Percentiles rank a stretch among this genome's conserved stretches.
Evolutionary conservation across 2,329 filamentous ascomycete species (phyloP).

Genomic region (Pseudomassariella vexata): DNA sequence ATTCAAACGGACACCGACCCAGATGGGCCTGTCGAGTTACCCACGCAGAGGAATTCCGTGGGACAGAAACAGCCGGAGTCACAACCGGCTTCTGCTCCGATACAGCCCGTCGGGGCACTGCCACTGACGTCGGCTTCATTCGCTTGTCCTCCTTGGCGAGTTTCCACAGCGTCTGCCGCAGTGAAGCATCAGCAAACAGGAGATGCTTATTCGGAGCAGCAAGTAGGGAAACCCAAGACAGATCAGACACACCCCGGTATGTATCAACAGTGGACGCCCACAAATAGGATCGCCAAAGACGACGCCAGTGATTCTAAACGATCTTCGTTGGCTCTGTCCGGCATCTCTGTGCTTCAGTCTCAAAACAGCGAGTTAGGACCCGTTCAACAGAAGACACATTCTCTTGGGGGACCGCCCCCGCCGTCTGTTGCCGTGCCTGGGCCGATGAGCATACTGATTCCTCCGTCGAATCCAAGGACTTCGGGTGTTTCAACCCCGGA

Average conservation of each 20-base stretch:
- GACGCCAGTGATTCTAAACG: conserved; percentile 7
- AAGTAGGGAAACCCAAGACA: conserved; percentile 3
- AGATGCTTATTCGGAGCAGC: neutral
- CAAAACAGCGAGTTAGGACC: conserved; percentile 20
- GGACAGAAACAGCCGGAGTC: conserved; percentile 11
- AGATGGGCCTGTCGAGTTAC: conserved; percentile 15
- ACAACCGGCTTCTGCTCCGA: conserved; percentile 2
- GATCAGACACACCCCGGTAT: neutral
- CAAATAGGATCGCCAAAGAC: conserved; percentile 5
- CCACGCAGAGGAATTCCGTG: conserved; percentile 13
- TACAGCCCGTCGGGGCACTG: conserved; percentile 14
- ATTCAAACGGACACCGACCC: conserved; percentile 11
- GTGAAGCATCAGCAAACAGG: neutral
- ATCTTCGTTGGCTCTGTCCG: conserved; percentile 11
- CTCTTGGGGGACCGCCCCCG: conserved; percentile 7
- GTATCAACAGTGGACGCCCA: conserved; percentile 16
- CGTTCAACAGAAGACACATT: conserved; percentile 13
- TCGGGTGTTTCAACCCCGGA: too few species aligned
- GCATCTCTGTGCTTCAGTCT: conserved; percentile 17
- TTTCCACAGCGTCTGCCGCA: neutral
- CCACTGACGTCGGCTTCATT: conserved; percentile 24
- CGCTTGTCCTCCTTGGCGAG: conserved; percentile 16
- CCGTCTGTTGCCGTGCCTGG: conserved; percentile 4
- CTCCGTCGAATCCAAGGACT: conserved; percentile 11
- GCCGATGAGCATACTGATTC: conserved; percentile 11